Conservation (phyloP, 2,329 filamentous ascomycete genomes). For the Trichoderma simmonsii region DNA sequence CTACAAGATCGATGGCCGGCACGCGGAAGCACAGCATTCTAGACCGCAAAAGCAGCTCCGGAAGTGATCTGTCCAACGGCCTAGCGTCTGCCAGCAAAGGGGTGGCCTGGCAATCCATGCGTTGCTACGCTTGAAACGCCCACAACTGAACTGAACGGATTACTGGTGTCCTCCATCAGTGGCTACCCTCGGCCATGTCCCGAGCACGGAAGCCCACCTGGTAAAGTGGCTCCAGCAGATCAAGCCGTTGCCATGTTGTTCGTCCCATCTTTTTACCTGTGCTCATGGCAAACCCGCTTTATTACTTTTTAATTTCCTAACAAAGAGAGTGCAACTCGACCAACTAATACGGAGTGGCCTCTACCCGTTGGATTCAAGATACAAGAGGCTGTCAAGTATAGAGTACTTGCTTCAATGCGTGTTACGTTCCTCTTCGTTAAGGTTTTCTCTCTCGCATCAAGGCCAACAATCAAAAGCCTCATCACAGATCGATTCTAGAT, state of each 20-base stretch:
- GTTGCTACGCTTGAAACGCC: background rate
- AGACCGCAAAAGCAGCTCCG: background rate
- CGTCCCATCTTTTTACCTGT: background rate
- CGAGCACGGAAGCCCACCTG: conserved; percentile 3
- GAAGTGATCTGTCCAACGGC: background rate
- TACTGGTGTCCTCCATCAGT: background rate
- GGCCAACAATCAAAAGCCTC: background rate
- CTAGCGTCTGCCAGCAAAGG: background rate
- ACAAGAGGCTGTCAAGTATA: background rate
- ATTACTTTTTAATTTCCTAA: background rate
- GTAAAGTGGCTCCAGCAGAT: background rate
- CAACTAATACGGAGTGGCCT: background rate
- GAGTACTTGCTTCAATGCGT: background rate
- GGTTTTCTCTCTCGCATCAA: background rate
- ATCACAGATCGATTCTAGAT: background rate
- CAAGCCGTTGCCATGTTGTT: background rate
- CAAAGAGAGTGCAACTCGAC: background rate
- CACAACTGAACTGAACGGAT: background rate
- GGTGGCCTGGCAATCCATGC: background rate
- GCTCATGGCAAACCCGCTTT: background rate
- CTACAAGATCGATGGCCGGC: background rate
- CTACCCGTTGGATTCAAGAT: background rate
- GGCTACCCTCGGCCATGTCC: background rate
- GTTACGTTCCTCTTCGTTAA: background rate
- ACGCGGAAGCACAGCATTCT: background rate